phyloP scores from a whole-genome alignment of 305 asterid genomes.

The Fraxinus floribunda region DNA sequence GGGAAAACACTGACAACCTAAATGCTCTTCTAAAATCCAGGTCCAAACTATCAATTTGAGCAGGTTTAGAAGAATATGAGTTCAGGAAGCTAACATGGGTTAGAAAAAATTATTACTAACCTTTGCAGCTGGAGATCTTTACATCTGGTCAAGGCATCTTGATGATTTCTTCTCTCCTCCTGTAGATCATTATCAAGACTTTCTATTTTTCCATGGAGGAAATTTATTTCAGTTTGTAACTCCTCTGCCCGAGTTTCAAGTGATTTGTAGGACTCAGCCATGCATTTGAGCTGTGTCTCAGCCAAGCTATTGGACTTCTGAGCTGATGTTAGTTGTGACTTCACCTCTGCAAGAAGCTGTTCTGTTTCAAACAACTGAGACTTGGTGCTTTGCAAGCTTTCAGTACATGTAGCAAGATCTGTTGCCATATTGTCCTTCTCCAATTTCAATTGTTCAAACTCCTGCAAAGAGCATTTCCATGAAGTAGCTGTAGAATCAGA shows the following conservation, averaged over 20 bases:
- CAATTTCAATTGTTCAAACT: constrained; percentile 73
- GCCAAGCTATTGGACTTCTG: constrained; percentile 78
- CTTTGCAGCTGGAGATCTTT: constrained; percentile 72
- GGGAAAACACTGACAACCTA: constrained; percentile 2
- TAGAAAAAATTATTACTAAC: constrained; percentile 32
- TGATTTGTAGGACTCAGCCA: constrained; percentile 87
- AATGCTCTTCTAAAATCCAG: constrained; percentile 1
- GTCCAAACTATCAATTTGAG: not conserved
- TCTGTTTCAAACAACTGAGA: constrained; percentile 67
- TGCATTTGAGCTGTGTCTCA: constrained; percentile 96
- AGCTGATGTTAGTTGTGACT: constrained; percentile 69
- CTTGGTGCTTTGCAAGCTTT: constrained; percentile 63
- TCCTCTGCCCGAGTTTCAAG: constrained; percentile 86
- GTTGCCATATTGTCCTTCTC: constrained; percentile 68
- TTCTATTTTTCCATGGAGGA: constrained; percentile 58
- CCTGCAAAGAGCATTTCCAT: constrained; percentile 83
- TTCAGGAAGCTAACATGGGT: not conserved
- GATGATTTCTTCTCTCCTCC: constrained; percentile 67
- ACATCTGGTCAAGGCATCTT: constrained; percentile 58
- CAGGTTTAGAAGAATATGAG: not conserved
- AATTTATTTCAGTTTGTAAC: constrained; percentile 63
- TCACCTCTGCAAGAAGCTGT: constrained; percentile 66
- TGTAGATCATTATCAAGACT: constrained; percentile 63
- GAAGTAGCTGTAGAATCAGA: constrained; percentile 59
- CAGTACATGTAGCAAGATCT: constrained; percentile 60